Evolutionary conservation across 495 filamentous ascomycete species (phyloP), one percentile per base, ranked within the genome.

Genomic region (Penicillium coffeae): DNA sequence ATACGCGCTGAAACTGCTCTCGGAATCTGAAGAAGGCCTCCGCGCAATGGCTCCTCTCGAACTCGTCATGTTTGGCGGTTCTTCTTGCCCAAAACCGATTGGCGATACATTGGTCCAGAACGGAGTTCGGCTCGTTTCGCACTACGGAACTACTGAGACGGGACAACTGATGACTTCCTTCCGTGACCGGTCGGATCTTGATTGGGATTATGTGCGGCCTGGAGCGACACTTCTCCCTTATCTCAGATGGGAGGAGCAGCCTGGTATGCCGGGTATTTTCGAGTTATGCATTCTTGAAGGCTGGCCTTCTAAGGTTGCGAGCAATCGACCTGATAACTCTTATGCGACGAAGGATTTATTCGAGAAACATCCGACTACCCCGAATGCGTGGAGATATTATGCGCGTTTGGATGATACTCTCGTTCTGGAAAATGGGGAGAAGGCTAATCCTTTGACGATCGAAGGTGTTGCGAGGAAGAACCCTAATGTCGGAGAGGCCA

Each of bases 251-350:
- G 79, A 84, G 48, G 54, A 64, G 27, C 67, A 69, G 44, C 64
- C 62, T 6, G 45, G 37, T n/a, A 48, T 48, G 3, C 66, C 75
- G 22, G 72, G 66, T 0, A 50, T 79, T 13, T 72, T 68, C 8
- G 84, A 88, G 51, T 66, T 86, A 2, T 69, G 81, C 10, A 71
- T 86, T 4, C 56, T 70, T 12, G 64, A 71, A 1, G 69, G 66
- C 1, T 87, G 83, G 84, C 84, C 82, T 1, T 78, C 83, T 34
- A 80, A 81, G 58, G 73, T 76, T 3, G 75, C 78, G 45, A 64
- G 57, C 7, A 84, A 82, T 41, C 76, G 80, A 21, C 68, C 69
- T 1, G 75, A 84, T 45, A 74, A 79, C 18, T 76, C 78, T 1
- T 84, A 76, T 55, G 76, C 75, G 2, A 84, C 78, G 15, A 71